These are phyloP conservation scores for Colletotrichum cuscutae DNA, from an alignment of 2,329 filamentous ascomycete species.

Conservation along the genomic window DNA sequence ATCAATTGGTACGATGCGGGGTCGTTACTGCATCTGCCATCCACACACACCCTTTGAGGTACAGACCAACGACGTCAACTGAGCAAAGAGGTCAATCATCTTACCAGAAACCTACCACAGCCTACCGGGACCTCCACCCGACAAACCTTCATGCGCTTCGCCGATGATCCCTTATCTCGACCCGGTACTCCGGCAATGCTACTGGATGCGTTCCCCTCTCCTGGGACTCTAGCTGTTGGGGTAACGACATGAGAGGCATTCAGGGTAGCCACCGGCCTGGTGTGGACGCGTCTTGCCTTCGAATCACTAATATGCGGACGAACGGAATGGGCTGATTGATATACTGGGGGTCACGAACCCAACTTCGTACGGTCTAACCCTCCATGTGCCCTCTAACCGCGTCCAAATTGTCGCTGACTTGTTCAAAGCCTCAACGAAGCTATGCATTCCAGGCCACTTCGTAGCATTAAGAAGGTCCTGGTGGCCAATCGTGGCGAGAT, in stretches of 20 bases:
- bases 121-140: background rate
- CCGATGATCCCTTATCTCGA: background rate
- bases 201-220: background rate
- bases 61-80: background rate
- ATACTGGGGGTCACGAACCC: background rate
- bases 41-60: background rate
- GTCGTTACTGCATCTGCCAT: background rate
- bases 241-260: background rate
- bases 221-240: background rate
- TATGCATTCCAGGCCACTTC: background rate
- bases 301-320: background rate
- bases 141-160: background rate
- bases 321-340: background rate
- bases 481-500: conserved; percentile 72
- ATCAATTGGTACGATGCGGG: background rate
- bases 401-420: background rate
- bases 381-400: background rate
- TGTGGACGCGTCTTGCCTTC: background rate
- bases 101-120: background rate
- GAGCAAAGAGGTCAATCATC: background rate
- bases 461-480: conserved; percentile 47
- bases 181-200: background rate
- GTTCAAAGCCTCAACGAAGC: background rate
- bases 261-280: background rate
- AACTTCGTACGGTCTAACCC: background rate